phyloP scores from a whole-genome alignment of 768 basidiomycete genomes.

The Hysterangium stoloniferum region DNA sequence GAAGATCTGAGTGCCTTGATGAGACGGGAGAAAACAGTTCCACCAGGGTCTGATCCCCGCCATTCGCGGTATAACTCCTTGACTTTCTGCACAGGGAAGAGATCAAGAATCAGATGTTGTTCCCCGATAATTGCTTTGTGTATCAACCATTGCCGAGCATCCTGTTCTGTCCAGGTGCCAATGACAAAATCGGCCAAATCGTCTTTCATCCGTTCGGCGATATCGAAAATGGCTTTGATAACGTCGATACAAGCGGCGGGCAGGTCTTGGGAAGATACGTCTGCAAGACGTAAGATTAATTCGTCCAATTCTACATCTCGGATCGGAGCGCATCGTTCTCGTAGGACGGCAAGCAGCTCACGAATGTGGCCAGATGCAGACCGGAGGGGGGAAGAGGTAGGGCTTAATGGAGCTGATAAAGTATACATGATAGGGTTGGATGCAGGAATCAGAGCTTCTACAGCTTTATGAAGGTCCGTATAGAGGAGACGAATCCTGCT shows the following conservation, averaged over 20 bases:
- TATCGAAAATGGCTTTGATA: constrained; percentile 38
- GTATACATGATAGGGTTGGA: constrained; percentile 41
- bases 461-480: constrained; percentile 39
- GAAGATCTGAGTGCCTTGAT: constrained; percentile 39
- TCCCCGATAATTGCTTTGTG: constrained; percentile 50
- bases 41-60: constrained; percentile 21
- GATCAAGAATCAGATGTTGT: constrained; percentile 41
- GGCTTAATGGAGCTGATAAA: constrained; percentile 53
- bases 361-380: constrained; percentile 47
- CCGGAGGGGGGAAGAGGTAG: constrained; percentile 59
- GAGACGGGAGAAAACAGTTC: constrained; percentile 27
- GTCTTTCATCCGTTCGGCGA: constrained; percentile 58
- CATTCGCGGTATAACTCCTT: constrained; percentile 20
- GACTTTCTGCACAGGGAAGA: constrained; percentile 37
- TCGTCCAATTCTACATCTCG: constrained; percentile 49
- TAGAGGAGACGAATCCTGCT: constrained; percentile 51
- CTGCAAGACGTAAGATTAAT: constrained; percentile 30
- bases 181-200: constrained; percentile 61
- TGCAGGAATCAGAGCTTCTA: constrained; percentile 46
- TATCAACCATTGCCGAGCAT: constrained; percentile 41
- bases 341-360: constrained; percentile 44
- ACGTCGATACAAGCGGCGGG: constrained; percentile 43
- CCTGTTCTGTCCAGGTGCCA: constrained; percentile 57
- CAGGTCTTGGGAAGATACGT: constrained; percentile 27
- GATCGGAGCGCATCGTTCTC: constrained; percentile 58